A percentile compares a stretch with the other conserved stretches of the same genome.
Conservation (phyloP, 805 yeast genomes). For the Candida manassasensis region DNA sequence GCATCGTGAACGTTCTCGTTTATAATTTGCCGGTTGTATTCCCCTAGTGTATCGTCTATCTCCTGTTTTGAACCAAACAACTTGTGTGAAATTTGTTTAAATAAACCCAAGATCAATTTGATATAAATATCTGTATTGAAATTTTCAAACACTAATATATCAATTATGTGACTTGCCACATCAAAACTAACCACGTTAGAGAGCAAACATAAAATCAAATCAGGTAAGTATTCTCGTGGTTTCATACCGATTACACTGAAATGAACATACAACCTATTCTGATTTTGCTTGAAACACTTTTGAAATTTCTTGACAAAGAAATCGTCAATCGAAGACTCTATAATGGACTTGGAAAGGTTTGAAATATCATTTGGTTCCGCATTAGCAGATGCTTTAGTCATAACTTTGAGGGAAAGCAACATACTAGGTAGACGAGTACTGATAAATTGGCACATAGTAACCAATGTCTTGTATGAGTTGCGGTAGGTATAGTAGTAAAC, state of each 20-base stretch:
- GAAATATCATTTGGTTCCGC: constrained; percentile 1
- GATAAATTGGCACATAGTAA: constrained; percentile 35
- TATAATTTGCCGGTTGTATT: not conserved
- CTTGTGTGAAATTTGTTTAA: constrained; percentile 42
- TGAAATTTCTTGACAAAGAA: constrained; percentile 36
- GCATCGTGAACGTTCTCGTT: not conserved
- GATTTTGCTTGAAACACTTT: constrained; percentile 39
- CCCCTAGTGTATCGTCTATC: constrained; percentile 21
- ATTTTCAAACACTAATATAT: constrained; percentile 58
- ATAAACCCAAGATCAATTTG: constrained; percentile 48
- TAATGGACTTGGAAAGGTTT: not conserved
- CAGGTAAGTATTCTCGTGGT: constrained; percentile 39
- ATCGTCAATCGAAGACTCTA: constrained; percentile 2
- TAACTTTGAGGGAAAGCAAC: constrained; percentile 9
- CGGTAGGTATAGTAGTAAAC: constrained; percentile 34
- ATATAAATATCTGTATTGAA: constrained; percentile 56
- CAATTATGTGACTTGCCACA: constrained; percentile 46
- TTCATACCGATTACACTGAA: constrained; percentile 39
- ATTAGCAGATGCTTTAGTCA: not conserved
- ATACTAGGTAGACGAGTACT: constrained; percentile 23
- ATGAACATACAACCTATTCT: constrained; percentile 45
- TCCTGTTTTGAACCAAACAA: constrained; percentile 50
- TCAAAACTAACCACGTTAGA: constrained; percentile 44
- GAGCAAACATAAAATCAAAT: constrained; percentile 41
- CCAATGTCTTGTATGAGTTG: constrained; percentile 32